These are phyloP conservation scores for Dictyostelium purpureum DNA, from an alignment of 78 protist genomes.

Conservation along the genomic window DNA sequence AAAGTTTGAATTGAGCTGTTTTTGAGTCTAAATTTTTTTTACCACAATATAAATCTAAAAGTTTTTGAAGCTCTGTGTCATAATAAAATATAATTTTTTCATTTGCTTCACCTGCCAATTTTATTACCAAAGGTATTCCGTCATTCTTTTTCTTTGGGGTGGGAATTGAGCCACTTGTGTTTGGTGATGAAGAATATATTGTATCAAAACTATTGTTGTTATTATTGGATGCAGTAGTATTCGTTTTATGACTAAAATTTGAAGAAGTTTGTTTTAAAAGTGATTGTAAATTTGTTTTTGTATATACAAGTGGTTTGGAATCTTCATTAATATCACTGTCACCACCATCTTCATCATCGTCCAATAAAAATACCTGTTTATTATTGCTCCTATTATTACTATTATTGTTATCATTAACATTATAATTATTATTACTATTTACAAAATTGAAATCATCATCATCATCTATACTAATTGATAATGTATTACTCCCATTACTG, in stretches of 20 bases:
- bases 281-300: neutral
- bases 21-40: slow-evolving; percentile 3
- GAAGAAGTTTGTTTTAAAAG: neutral
- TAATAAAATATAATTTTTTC: neutral
- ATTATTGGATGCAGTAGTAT: neutral
- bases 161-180: neutral
- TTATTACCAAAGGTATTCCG: neutral
- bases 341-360: neutral
- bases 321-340: neutral
- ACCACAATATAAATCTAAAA: slow-evolving; percentile 15
- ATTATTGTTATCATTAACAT: neutral
- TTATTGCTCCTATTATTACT: neutral
- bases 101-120: slow-evolving; percentile 5
- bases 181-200: neutral
- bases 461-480: neutral
- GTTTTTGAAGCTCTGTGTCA: slow-evolving; percentile 15
- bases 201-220: neutral
- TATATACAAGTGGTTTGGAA: neutral
- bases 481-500: too few relatives aligned
- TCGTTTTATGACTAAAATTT: neutral
- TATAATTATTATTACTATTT: neutral
- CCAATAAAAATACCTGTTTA: neutral
- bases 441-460: neutral
- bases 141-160: neutral
- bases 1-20: slow-evolving; percentile 9